Conservation (phyloP, 2,329 filamentous ascomycete species). For the Cladophialophora carrionii region DNA sequence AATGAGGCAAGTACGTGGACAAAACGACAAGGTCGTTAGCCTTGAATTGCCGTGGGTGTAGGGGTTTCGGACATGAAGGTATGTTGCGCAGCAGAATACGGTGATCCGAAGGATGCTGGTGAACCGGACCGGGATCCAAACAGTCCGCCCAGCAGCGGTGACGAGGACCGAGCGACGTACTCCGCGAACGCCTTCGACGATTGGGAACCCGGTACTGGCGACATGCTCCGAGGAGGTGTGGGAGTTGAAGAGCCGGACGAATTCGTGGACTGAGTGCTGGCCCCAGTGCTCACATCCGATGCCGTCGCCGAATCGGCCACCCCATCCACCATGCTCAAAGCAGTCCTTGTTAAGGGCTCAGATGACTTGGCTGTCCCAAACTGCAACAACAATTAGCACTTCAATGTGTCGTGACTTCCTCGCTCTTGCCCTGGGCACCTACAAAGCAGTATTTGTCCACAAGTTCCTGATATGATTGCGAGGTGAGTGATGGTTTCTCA, state of each 20-base stretch:
- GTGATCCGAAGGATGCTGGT: slow-evolving; percentile 48
- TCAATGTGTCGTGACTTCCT: slow-evolving; percentile 37
- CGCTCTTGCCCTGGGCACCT: slow-evolving; percentile 63
- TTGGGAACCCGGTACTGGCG: slow-evolving; percentile 26
- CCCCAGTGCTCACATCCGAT: slow-evolving; percentile 35
- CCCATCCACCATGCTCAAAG: slow-evolving; percentile 44
- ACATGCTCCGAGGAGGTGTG: slow-evolving; percentile 30
- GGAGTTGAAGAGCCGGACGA: slow-evolving; percentile 39
- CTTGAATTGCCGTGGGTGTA: slow-evolving; percentile 49
- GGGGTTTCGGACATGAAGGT: slow-evolving; percentile 53
- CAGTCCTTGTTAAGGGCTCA: slow-evolving; percentile 36
- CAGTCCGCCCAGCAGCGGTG: slow-evolving; percentile 48
- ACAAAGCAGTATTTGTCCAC: slow-evolving; percentile 99
- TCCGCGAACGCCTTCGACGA: slow-evolving; percentile 39
- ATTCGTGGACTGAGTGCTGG: slow-evolving; percentile 37
- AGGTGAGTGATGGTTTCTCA: slow-evolving; percentile 73
- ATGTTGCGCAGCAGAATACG: slow-evolving; percentile 48
- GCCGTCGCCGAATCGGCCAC: slow-evolving; percentile 42
- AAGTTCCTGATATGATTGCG: slow-evolving; percentile 91
- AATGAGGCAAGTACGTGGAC: slow-evolving; percentile 14
- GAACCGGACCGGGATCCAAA: slow-evolving; percentile 47
- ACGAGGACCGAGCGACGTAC: slow-evolving; percentile 47
- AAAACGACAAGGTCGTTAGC: slow-evolving; percentile 33
- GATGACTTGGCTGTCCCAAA: slow-evolving; percentile 55
- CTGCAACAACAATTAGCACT: slow-evolving; percentile 45